A percentile compares a stretch with the other conserved stretches of the same genome.
Conservation (phyloP, 192 early-diverging fungal species). For the Piromyces finnis region DNA sequence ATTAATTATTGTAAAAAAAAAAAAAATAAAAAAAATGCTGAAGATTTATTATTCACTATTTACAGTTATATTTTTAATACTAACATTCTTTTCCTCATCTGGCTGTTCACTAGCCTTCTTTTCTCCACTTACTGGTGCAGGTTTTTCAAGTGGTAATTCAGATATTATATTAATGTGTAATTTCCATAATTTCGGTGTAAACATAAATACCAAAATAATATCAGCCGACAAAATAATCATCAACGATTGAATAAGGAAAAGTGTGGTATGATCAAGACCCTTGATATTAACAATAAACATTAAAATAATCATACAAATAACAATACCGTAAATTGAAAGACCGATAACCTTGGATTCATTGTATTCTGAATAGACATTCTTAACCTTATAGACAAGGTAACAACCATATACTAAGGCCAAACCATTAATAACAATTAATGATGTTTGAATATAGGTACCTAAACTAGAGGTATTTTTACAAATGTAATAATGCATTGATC, state of each 20-base stretch:
- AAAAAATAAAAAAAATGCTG: too few relatives aligned
- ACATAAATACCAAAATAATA: not conserved
- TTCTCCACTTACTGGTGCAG: too few relatives aligned
- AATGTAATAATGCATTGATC: not conserved
- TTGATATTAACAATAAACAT: not conserved
- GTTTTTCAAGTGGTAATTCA: not conserved
- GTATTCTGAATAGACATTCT: not conserved
- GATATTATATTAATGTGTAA: not conserved
- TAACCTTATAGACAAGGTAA: not conserved
- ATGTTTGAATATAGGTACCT: not conserved
- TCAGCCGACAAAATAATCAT: not conserved
- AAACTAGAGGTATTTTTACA: not conserved
- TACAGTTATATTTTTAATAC: too few relatives aligned
- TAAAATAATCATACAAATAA: not conserved
- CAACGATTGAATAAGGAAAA: not conserved
- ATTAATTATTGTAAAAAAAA: too few relatives aligned
- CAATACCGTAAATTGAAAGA: not conserved
- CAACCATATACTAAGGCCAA: not conserved
- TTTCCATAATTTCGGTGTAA: not conserved
- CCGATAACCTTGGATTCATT: not conserved
- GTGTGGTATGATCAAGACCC: not conserved
- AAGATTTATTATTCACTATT: too few relatives aligned
- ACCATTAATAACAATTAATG: not conserved
- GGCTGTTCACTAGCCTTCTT: too few relatives aligned
- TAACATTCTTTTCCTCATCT: too few relatives aligned